These are phyloP conservation scores for Gossypium davidsonii DNA, from an alignment of 441 rosid genomes.

Conservation along the genomic window DNA sequence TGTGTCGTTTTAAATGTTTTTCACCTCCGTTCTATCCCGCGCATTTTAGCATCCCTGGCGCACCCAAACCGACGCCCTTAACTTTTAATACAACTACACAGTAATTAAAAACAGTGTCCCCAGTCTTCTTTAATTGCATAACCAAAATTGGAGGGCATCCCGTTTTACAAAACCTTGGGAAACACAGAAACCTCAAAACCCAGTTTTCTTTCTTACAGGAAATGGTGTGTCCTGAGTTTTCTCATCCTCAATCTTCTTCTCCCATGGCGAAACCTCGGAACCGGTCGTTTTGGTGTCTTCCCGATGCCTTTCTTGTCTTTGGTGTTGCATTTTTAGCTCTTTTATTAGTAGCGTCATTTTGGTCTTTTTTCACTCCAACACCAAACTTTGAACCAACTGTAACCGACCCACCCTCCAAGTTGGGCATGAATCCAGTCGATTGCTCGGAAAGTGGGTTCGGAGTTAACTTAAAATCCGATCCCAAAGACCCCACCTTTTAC, in stretches of 20 bases:
- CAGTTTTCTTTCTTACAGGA: background rate
- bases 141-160: background rate
- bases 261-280: conserved; percentile 52
- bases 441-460: conserved; percentile 18
- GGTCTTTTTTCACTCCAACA: conserved; percentile 31
- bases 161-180: background rate
- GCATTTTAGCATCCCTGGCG: conserved; percentile 26
- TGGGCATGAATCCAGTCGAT: background rate
- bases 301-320: conserved; percentile 42
- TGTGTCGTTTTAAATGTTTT: conserved; percentile 10
- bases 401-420: conserved; percentile 4
- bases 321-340: conserved; percentile 45
- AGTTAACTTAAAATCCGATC: conserved; percentile 39
- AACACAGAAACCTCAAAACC: background rate
- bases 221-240: conserved; percentile 38
- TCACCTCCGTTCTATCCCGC: conserved; percentile 6
- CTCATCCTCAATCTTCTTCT: conserved; percentile 26
- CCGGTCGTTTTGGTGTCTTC: conserved; percentile 26
- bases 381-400: conserved; percentile 4
- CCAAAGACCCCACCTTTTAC: conserved; percentile 48
- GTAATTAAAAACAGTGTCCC: background rate
- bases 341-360: conserved; percentile 49
- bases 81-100: background rate
- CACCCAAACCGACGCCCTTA: background rate
- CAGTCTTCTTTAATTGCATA: background rate